Percentiles rank a stretch among this genome's conserved stretches.
Evolutionary conservation across 108 stramenopile genomes (phyloP).

Genomic region (Skeletonema tropicum): DNA sequence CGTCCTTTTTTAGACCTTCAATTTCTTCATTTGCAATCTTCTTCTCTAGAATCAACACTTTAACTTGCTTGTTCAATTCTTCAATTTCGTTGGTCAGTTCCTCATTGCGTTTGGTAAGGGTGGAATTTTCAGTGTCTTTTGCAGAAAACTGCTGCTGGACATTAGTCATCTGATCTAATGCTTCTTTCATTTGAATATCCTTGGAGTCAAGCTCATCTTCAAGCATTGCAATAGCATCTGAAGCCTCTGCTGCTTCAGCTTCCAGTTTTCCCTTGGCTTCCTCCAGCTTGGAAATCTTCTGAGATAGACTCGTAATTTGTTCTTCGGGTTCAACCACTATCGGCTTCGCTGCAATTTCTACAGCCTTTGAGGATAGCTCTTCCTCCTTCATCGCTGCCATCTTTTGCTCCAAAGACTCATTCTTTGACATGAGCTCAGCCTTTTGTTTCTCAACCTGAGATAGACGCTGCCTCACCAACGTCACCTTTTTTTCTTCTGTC

Average conservation of each 20-base stretch:
- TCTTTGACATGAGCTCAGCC: constrained; percentile 3
- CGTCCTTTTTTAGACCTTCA: constrained; percentile 9
- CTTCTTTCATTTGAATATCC: constrained; percentile 23
- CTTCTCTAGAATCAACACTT: constrained; percentile 30
- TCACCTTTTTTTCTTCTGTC: constrained; percentile 2
- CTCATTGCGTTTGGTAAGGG: constrained; percentile 15
- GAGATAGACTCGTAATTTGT: constrained; percentile 7
- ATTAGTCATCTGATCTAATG: constrained; percentile 11
- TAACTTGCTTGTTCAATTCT: constrained; percentile 24
- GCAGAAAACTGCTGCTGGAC: constrained; percentile 28
- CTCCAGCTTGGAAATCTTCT: constrained; percentile 25
- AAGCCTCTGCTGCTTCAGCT: constrained; percentile 18
- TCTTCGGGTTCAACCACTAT: neutral
- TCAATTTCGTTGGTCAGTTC: constrained; percentile 13
- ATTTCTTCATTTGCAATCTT: constrained; percentile 31
- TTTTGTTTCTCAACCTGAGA: constrained; percentile 13
- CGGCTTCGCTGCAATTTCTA: neutral
- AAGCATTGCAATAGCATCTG: constrained; percentile 33
- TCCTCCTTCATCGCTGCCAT: neutral
- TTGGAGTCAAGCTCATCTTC: constrained; percentile 46
- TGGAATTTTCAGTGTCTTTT: neutral
- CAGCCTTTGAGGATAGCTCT: neutral
- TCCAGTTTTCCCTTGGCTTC: constrained; percentile 24
- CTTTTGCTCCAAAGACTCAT: neutral
- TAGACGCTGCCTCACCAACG: constrained; percentile 1